Evolutionary conservation across 1,284 basidiomycete species (phyloP), one percentile per base, ranked within the genome.

Genomic region (Fomitopsis palustris): DNA sequence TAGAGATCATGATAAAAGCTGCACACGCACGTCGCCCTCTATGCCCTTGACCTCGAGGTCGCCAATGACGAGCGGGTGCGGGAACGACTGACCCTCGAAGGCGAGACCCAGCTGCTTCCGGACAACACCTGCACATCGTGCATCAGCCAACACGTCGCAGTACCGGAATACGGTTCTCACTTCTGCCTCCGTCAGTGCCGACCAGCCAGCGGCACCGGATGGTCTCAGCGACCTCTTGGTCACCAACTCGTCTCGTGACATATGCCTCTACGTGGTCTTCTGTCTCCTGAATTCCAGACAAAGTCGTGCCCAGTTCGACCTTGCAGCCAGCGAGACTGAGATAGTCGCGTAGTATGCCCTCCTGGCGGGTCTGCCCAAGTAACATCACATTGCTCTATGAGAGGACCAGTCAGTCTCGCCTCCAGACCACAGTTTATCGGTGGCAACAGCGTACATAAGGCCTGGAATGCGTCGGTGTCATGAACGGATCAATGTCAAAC

Each of bases 131-230:
- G 19, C 6, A 10, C 7, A 6, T 10, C 31, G 16, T n/a, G n/a
- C n/a, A n/a, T n/a, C n/a, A n/a, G n/a, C n/a, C n/a, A n/a, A n/a
- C n/a, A n/a, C n/a, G n/a, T n/a, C n/a, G n/a, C n/a, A n/a, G n/a
- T n/a, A n/a, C n/a, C n/a, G n/a, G n/a, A n/a, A n/a, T n/a, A n/a
- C n/a, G n/a, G n/a, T n/a, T 33, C 55, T 45, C 3, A 76, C 75
- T 71, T 65, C 64, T 67, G 9, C 70, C 76, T 12, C 76, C 77
- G 61, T 78, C 76, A 0, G 75, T 67, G 2, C 76, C 76, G 12
- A 78, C 62, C 0, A 78, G 54, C 43, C 66, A 76, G 1, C 56
- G 64, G 55, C 17, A 58, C 56, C 4, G 58, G 31, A 68, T 54
- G 58, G 17, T 64, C 49, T 67, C 65, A 4, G 35, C 17, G 4